A percentile compares a stretch with the other conserved stretches of the same genome.
Conservation (phyloP, 164 flowering plant genomes). For the Dillenia turbinata region DNA sequence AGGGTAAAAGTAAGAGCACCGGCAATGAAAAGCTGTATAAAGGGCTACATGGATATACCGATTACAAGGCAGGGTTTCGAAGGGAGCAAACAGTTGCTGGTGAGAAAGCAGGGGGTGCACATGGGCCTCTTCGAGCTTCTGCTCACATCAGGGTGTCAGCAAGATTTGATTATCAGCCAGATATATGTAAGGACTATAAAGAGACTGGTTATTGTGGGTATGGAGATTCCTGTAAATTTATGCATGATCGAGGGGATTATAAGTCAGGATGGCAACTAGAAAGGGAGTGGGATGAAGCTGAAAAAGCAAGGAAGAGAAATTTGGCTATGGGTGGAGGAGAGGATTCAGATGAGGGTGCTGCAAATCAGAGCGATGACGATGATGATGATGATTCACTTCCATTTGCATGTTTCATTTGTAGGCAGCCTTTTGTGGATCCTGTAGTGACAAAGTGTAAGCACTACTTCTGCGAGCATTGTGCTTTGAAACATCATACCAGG, state of each 20-base stretch:
- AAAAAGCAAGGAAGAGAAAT: constrained; percentile 71
- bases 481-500: constrained; percentile 86
- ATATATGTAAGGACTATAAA: constrained; percentile 94
- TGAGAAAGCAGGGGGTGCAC: constrained; percentile 94
- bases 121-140: constrained; percentile 96
- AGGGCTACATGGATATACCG: constrained; percentile 77
- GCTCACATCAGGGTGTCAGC: constrained; percentile 80
- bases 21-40: constrained; percentile 66
- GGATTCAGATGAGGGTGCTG: constrained; percentile 35
- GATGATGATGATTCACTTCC: constrained; percentile 73
- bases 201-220: constrained; percentile 98
- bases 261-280: constrained; percentile 97
- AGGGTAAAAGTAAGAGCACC: constrained; percentile 39
- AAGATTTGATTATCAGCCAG: constrained; percentile 96
- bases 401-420: constrained; percentile 84
- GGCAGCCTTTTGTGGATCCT: constrained; percentile 79
- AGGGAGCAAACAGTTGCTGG: constrained; percentile 81
- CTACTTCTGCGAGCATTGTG: constrained; percentile 94
- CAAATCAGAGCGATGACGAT: constrained; percentile 45
- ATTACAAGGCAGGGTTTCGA: constrained; percentile 83
- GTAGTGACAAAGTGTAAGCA: constrained; percentile 95
- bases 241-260: constrained; percentile 98
- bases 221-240: constrained; percentile 95
- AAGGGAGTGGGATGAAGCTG: constrained; percentile 86
- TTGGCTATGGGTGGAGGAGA: constrained; percentile 57